These are phyloP conservation scores for Cucurbita argyrosperma DNA, from an alignment of 306 rosid species.

Conservation along the genomic window DNA sequence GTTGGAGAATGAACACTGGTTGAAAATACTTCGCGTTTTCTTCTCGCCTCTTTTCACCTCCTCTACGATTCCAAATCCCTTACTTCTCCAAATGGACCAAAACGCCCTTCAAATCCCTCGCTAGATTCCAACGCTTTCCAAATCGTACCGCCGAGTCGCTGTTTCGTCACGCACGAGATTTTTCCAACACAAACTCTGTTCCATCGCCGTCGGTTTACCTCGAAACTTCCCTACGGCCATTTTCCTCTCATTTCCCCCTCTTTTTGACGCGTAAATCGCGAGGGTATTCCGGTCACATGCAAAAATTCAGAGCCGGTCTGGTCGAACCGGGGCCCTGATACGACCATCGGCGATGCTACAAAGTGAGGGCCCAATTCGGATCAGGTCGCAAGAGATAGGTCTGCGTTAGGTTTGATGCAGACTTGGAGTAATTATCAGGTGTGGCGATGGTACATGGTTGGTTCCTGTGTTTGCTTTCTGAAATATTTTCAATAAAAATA, in stretches of 20 bases:
- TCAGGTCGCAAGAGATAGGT: not conserved
- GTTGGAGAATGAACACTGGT: not conserved
- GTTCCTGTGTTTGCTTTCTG: not conserved
- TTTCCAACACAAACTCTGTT: not conserved
- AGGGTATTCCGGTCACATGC: not conserved
- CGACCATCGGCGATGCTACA: not conserved
- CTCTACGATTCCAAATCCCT: not conserved
- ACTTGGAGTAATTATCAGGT: not conserved
- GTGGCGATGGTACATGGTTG: not conserved
- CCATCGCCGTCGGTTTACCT: not conserved
- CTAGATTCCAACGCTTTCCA: not conserved
- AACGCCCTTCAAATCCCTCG: slow-evolving; percentile 3
- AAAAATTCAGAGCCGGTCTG: not conserved
- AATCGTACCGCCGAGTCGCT: not conserved
- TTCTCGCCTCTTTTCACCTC: slow-evolving; percentile 1
- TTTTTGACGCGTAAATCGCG: not conserved
- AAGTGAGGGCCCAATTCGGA: not conserved
- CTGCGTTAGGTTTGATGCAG: slow-evolving; percentile 8
- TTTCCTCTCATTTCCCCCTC: not conserved
- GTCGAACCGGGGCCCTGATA: not conserved
- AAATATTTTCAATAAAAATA: not conserved
- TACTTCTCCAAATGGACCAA: not conserved
- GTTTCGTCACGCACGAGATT: slow-evolving; percentile 4
- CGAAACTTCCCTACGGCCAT: not conserved
- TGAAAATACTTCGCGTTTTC: slow-evolving; percentile 5